Evolutionary conservation across 345 rosid genomes (phyloP), one percentile per base, ranked within the genome.

Genomic region (Corchorus olitorius): DNA sequence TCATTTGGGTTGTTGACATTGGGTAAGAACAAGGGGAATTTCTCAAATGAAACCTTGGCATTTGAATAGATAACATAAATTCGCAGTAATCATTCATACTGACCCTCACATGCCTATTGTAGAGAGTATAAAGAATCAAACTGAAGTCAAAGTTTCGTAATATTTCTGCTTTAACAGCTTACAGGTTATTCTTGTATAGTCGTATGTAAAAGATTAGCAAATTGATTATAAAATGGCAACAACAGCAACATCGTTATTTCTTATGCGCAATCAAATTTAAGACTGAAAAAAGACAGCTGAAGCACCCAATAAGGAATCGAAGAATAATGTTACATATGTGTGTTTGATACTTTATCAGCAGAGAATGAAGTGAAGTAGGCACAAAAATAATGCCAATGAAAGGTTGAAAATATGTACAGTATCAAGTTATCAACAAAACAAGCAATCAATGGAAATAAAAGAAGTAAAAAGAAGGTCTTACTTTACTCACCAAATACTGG

Each of bases 401-500:
- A 61, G 65, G 33, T 27, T 13, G 65, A 27, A 27, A 60, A 27
- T 0, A 27, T 27, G 27, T 27, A 27, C n/a, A 10, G 27, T 13
- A 33, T 3, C 13, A 61, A 15, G 34, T 13, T 27, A 33, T n/a
- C 19, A 6, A 62, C 6, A n/a, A 34, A 34, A 34, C 11, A 62
- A 61, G 12, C 17, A 20, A 33, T 33, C 41, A 62, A 34, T 4
- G 9, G 15, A 62, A 10, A 62, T 15, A 34, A 34, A 27, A 34
- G 66, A 62, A 62, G 19, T 34, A 20, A 20, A 20, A 45, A 56
- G 15, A 58, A 22, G 6, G 43, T 6, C 6, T 72, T 76, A 83
- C 98, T 93, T 93, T 94, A 12, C 93, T 90, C 63, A 91, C 98
- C 77, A 93, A 97, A 84, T 90, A 91, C 78, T 89, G 91, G 75